Evolutionary conservation across 2,329 filamentous ascomycete genomes (phyloP).

Genomic region (Trichophyton mentagrophytes): DNA sequence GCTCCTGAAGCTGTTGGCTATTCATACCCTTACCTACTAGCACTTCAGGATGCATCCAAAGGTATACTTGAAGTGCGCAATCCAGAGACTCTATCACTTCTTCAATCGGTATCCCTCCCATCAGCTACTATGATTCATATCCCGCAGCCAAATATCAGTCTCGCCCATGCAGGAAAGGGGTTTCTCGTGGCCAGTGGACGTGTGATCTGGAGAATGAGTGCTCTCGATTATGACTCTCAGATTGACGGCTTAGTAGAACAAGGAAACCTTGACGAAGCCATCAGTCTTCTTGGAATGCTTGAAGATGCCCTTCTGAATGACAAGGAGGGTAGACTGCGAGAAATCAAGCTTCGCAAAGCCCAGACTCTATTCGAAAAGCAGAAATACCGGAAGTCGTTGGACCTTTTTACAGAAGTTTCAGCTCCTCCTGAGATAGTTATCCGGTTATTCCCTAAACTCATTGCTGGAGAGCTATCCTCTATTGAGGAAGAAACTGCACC

Average conservation of each 20-base stretch:
- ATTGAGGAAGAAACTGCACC: constrained; percentile 38
- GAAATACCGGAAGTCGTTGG: constrained; percentile 74
- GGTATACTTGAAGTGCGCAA: constrained; percentile 83
- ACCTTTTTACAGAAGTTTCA: constrained; percentile 80
- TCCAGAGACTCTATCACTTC: constrained; percentile 74
- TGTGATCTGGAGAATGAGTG: constrained; percentile 90
- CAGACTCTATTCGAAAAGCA: constrained; percentile 68
- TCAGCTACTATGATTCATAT: constrained; percentile 79
- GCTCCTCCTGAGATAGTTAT: constrained; percentile 84
- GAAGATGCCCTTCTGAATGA: constrained; percentile 81
- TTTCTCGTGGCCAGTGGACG: constrained; percentile 89
- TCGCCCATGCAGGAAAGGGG: constrained; percentile 92
- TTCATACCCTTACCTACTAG: constrained; percentile 89
- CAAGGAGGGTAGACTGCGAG: constrained; percentile 66
- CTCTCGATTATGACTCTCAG: constrained; percentile 81
- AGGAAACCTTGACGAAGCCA: constrained; percentile 73
- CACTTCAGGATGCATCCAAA: constrained; percentile 69
- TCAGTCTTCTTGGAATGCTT: constrained; percentile 76
- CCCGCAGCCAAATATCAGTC: constrained; percentile 77
- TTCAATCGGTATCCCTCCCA: constrained; percentile 73
- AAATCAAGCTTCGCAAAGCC: constrained; percentile 85
- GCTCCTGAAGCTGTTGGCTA: constrained; percentile 89
- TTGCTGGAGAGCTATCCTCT: constrained; percentile 67
- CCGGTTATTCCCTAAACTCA: constrained; percentile 65
- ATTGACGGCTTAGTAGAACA: constrained; percentile 66